A percentile compares a stretch with the other conserved stretches of the same genome.
These are phyloP conservation scores for Styphnolobium japonicum DNA, from an alignment of 306 rosid genomes.

Conservation along the genomic window DNA sequence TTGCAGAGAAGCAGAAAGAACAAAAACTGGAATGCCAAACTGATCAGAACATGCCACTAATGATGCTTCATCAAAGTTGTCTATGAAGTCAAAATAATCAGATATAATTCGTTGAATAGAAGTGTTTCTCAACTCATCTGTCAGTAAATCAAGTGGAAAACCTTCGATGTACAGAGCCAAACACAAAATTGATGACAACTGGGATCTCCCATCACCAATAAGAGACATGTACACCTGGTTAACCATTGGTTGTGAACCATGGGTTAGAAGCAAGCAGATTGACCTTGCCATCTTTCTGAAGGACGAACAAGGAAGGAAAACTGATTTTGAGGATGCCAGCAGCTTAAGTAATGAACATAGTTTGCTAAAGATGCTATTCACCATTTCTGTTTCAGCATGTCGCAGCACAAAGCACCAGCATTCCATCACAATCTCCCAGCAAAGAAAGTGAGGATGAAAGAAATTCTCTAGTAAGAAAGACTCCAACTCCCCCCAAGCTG, in stretches of 20 bases:
- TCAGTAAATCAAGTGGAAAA: slow-evolving; percentile 65
- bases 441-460: slow-evolving; percentile 91
- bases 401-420: slow-evolving; percentile 86
- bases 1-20: slow-evolving; percentile 70
- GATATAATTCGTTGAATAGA: slow-evolving; percentile 47
- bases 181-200: slow-evolving; percentile 43
- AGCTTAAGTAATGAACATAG: slow-evolving; percentile 62
- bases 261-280: slow-evolving; percentile 56
- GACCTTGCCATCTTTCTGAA: slow-evolving; percentile 79
- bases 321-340: slow-evolving; percentile 62
- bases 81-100: slow-evolving; percentile 60
- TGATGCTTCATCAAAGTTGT: slow-evolving; percentile 55
- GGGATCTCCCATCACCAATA: slow-evolving; percentile 53
- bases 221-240: slow-evolving; percentile 54
- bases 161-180: slow-evolving; percentile 75
- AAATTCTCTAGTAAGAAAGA: slow-evolving; percentile 73
- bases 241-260: slow-evolving; percentile 54
- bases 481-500: slow-evolving; percentile 65
- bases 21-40: slow-evolving; percentile 64
- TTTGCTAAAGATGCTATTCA: slow-evolving; percentile 43
- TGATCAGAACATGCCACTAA: slow-evolving; percentile 32
- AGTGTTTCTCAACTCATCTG: slow-evolving; percentile 58
- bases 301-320: slow-evolving; percentile 56
- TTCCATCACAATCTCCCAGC: slow-evolving; percentile 87
- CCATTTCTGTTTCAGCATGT: slow-evolving; percentile 61